Conservation (phyloP, 1,284 basidiomycete species). For the Pseudozyma tsukubaensis region DNA sequence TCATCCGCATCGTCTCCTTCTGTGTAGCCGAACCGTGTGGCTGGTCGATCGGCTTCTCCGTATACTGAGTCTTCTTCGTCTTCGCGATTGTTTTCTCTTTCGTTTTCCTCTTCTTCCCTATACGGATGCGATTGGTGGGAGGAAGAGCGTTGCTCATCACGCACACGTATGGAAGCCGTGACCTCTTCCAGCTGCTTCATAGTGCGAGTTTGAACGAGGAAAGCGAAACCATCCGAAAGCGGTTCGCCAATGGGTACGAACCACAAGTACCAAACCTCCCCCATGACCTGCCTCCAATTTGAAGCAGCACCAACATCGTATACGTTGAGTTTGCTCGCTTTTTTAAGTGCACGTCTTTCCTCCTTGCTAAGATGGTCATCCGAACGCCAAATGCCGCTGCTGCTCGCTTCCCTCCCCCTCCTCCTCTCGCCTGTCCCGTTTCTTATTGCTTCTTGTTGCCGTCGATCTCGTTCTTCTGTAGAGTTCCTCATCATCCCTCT, state of each 20-base stretch:
- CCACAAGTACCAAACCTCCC: constrained; percentile 51
- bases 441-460: background rate
- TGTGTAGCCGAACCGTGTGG: constrained; percentile 23
- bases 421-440: background rate
- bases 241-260: constrained; percentile 57
- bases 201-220: constrained; percentile 39
- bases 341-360: constrained; percentile 52
- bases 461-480: constrained; percentile 1
- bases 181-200: constrained; percentile 47
- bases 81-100: background rate
- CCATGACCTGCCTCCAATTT: constrained; percentile 61
- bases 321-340: constrained; percentile 59
- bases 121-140: background rate
- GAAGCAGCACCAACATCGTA: constrained; percentile 55
- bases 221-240: constrained; percentile 43
- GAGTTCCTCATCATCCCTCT: constrained; percentile 22
- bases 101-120: background rate
- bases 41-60: constrained; percentile 8
- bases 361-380: constrained; percentile 56
- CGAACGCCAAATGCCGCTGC: constrained; percentile 28
- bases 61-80: constrained; percentile 44
- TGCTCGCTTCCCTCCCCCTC: background rate
- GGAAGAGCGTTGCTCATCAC: constrained; percentile 1
- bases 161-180: constrained; percentile 37
- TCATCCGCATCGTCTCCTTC: constrained; percentile 3